Percentiles rank a stretch among this genome's conserved stretches.
phyloP scores from a whole-genome alignment of 768 basidiomycete species.

The Collybia sp. region DNA sequence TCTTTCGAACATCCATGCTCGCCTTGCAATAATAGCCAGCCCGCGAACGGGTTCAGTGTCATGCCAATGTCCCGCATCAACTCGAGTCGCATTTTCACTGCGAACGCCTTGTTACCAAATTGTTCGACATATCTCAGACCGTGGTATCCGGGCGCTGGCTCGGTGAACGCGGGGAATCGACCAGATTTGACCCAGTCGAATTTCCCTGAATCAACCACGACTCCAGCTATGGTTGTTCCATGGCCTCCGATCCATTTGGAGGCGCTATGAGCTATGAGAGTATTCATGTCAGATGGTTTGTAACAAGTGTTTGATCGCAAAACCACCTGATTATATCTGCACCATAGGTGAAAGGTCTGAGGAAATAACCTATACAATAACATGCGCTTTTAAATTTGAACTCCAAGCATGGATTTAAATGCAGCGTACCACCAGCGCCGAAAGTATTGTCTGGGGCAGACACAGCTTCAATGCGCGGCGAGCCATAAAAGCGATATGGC shows the following conservation, averaged over 20 bases:
- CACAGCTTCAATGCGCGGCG: too few species aligned
- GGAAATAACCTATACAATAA: conserved; percentile 3
- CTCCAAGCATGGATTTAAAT: not conserved
- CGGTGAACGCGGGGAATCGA: conserved; percentile 30
- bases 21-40: conserved; percentile 52
- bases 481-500: too few species aligned
- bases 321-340: conserved; percentile 29
- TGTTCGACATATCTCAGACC: conserved; percentile 7
- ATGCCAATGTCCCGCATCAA: conserved; percentile 53
- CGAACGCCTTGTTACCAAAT: conserved; percentile 4
- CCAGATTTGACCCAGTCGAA: conserved; percentile 53
- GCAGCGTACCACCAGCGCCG: conserved; percentile 47
- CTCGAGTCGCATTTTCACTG: conserved; percentile 12
- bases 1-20: too few species aligned
- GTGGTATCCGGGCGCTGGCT: conserved; percentile 4
- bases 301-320: conserved; percentile 1
- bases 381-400: not conserved
- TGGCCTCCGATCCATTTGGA: conserved; percentile 71
- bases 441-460: conserved; percentile 46
- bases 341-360: conserved; percentile 19
- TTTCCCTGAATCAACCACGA: conserved; percentile 47
- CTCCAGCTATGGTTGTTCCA: conserved; percentile 65
- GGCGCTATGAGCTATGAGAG: conserved; percentile 40
- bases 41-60: conserved; percentile 48
- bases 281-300: not conserved